Evolutionary conservation across 306 rosid species (phyloP).

Genomic region (Pyrus pyrifolia): DNA sequence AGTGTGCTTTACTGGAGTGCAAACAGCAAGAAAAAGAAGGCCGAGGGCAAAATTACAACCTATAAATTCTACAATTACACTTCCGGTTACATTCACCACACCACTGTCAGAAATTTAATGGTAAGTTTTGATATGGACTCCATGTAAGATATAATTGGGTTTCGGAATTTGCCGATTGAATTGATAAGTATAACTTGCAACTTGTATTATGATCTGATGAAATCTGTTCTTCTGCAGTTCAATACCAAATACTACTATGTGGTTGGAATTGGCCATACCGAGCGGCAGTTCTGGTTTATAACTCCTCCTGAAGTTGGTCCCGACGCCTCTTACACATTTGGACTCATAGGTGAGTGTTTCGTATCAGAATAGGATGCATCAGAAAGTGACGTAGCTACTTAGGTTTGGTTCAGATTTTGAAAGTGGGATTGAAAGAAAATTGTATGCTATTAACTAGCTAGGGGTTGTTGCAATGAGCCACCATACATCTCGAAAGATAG

Average conservation of each 20-base stretch:
- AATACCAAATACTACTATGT: conserved; percentile 61
- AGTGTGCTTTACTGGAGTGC: no score
- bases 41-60: no score
- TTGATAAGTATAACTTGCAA: not conserved
- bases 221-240: conserved; percentile 30
- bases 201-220: not conserved
- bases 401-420: not conserved
- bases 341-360: conserved; percentile 59
- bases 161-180: not conserved
- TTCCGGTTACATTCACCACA: conserved; percentile 64
- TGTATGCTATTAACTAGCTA: not conserved
- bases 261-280: conserved; percentile 52
- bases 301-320: conserved; percentile 76
- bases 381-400: not conserved
- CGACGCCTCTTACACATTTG: conserved; percentile 72
- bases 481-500: not conserved
- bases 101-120: conserved; percentile 26
- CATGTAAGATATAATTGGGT: not conserved
- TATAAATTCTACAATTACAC: conserved; percentile 48
- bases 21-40: no score
- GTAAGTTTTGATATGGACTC: conserved; percentile 8
- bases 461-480: not conserved
- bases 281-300: conserved; percentile 52
- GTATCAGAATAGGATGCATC: not conserved
- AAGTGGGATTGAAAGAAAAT: not conserved